Evolutionary conservation across 305 asterid species (phyloP), one percentile per base, ranked within the genome.

Genomic region (Fraxinus xanthoxyloides): DNA sequence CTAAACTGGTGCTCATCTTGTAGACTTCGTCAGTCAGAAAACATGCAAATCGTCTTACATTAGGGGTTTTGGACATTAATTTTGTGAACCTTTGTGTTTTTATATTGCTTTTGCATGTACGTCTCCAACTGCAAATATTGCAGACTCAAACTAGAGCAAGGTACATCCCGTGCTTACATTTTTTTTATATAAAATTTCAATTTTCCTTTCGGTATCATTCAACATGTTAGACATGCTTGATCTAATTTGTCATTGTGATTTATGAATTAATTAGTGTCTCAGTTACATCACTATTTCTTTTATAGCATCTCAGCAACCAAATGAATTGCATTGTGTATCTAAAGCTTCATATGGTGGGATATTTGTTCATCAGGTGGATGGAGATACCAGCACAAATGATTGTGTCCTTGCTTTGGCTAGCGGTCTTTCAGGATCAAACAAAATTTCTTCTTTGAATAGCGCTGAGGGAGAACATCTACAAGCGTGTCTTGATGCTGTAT

Each of bases 301-400:
- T 3, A 63, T 21, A 28, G 32, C 67, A 24, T 73, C 31, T 40
- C 19, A 28, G 46, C 32, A 35, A 76, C 28, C 4, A 6, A 38
- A 65, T 26, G 31, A 67, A 61, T 12, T 28, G 32, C 73, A 40
- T 70, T 73, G 12, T 61, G 48, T 80, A 77, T 80, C 54, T 69
- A 79, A 77, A 73, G 72, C 12, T 76, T 69, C 67, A 36, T 38
- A 74, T 79, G 72, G 76, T 4, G 38, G 35, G 32, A 81, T 79
- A 43, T 80, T 73, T 63, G 65, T 80, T 87, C 87, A 85, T 70
- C 97, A 94, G 99, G 99, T 96, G 10, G 99, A 96, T 85, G 99
- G 98, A 85, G 99, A 96, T 86, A 96, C 94, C 79, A 96, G 99
- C 85, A 96, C 99, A 23, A 96, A 96, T 87, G 99, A 96, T 87